Evolutionary conservation across 2,329 filamentous ascomycete genomes (phyloP).

Genomic region (Saccharata proteae): DNA sequence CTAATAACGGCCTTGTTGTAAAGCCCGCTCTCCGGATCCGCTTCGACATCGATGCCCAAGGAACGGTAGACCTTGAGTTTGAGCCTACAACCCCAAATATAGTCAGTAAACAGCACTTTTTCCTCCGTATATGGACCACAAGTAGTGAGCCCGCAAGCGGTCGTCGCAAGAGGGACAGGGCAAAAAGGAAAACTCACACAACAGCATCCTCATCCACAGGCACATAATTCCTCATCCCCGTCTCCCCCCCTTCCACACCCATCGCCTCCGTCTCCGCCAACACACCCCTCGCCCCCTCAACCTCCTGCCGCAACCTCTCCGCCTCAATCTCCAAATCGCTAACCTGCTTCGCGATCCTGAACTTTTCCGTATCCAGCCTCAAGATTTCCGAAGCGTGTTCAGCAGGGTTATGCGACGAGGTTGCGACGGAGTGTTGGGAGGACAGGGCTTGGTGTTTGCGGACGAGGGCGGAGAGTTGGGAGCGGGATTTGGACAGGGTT

Average conservation of each 20-base stretch:
- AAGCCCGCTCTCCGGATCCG: constrained; percentile 58
- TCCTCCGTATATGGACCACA: not conserved
- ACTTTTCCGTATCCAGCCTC: constrained; percentile 83
- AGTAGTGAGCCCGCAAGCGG: not conserved
- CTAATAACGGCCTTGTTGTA: constrained; percentile 77
- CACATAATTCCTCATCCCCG: constrained; percentile 23
- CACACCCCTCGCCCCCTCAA: constrained; percentile 60
- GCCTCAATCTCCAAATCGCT: constrained; percentile 85
- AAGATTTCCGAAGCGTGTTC: constrained; percentile 77
- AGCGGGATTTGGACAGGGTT: constrained; percentile 43
- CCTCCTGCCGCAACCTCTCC: constrained; percentile 73
- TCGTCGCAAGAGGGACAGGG: not conserved
- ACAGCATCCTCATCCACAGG: constrained; percentile 34
- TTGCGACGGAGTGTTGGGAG: constrained; percentile 65
- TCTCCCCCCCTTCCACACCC: constrained; percentile 63
- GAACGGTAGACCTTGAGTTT: constrained; percentile 85
- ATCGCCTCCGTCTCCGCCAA: constrained; percentile 77
- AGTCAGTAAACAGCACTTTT: not conserved
- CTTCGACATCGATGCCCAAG: constrained; percentile 81
- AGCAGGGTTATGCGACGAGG: constrained; percentile 61
- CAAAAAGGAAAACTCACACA: constrained; percentile 24
- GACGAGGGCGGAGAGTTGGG: too few species aligned
- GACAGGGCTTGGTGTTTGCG: constrained; percentile 65
- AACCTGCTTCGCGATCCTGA: constrained; percentile 83
- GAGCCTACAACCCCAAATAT: constrained; percentile 41